Evolutionary conservation across 1,139 yeast species (phyloP).

Genomic region (Suhomyces yuchorum): DNA sequence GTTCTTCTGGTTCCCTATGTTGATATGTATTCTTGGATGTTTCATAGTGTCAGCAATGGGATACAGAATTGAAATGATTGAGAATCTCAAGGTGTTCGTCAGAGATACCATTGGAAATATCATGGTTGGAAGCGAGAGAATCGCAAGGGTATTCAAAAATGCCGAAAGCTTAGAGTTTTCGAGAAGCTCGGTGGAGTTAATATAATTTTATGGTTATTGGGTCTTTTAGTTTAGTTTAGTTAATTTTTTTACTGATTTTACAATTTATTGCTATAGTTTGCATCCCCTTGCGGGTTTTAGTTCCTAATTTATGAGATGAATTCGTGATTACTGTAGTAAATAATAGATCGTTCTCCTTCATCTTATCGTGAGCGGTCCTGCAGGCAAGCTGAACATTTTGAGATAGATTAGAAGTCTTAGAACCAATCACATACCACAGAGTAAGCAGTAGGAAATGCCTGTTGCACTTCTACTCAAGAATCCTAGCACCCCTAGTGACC

Average conservation of each 20-base stretch:
- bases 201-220: constrained; percentile 3
- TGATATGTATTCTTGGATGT: constrained; percentile 54
- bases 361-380: no score
- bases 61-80: constrained; percentile 42
- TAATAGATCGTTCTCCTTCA: no score
- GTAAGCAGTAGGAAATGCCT: constrained; percentile 1
- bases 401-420: neutral
- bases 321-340: neutral
- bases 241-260: neutral
- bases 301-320: constrained; percentile 1
- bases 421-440: neutral
- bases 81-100: constrained; percentile 46
- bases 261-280: constrained; percentile 2
- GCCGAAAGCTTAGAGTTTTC: constrained; percentile 6
- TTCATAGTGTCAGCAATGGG: constrained; percentile 57
- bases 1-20: constrained; percentile 84
- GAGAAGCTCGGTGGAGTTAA: neutral
- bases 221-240: neutral
- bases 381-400: neutral
- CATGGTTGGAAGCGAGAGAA: constrained; percentile 70
- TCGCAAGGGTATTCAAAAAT: constrained; percentile 53
- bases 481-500: constrained; percentile 64
- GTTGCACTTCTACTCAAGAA: constrained; percentile 60
- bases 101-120: constrained; percentile 60
- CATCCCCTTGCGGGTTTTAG: constrained; percentile 4